Percentiles rank a stretch among this genome's conserved stretches.
Evolutionary conservation across 2,329 filamentous ascomycete genomes (phyloP).

Genomic region (Orbilia oligospora): DNA sequence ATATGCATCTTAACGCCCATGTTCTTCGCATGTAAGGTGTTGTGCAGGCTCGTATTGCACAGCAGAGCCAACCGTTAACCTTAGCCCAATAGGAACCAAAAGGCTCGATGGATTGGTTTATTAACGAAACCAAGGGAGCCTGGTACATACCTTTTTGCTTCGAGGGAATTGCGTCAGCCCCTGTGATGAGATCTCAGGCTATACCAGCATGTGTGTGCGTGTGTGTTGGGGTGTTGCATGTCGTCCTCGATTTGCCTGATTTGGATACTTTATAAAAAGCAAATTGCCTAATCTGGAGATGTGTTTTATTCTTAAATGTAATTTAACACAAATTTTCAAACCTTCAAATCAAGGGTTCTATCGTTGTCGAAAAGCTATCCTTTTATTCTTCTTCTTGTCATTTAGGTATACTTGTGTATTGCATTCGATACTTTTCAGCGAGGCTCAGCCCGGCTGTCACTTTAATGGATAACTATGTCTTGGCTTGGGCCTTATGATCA

Average conservation of each 20-base stretch:
- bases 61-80: not conserved
- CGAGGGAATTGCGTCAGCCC: constrained; percentile 14
- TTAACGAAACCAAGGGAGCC: constrained; percentile 7
- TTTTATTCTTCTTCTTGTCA: not conserved
- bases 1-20: constrained; percentile 26
- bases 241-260: constrained; percentile 3
- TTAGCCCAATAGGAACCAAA: not conserved
- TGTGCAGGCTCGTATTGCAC: constrained; percentile 30
- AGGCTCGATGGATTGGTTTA: not conserved
- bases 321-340: not conserved
- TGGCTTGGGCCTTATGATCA: constrained; percentile 17
- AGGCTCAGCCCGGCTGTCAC: constrained; percentile 29
- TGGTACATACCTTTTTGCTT: not conserved
- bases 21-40: constrained; percentile 23
- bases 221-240: constrained; percentile 26
- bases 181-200: not conserved
- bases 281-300: not conserved
- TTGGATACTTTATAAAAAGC: constrained; percentile 10
- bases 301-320: not conserved
- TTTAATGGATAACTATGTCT: not conserved
- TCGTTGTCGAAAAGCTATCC: not conserved
- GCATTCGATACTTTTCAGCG: not conserved
- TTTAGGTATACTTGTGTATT: not conserved
- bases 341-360: not conserved
- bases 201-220: not conserved